These are phyloP conservation scores for Rhodotorula sp. DNA, from an alignment of 1,284 basidiomycete species.

Conservation along the genomic window DNA sequence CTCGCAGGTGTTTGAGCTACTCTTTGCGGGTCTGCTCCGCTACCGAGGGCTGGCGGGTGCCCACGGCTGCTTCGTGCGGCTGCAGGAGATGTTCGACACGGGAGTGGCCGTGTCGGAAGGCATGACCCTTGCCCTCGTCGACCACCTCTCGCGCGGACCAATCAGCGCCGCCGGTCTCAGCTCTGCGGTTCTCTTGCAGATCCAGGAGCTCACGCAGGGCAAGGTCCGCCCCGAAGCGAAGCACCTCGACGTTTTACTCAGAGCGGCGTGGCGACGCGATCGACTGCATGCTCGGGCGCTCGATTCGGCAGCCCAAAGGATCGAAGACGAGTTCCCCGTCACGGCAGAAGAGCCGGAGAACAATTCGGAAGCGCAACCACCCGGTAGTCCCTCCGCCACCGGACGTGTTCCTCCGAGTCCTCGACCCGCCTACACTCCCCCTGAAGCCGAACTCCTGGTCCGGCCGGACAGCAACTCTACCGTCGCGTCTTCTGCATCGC, in stretches of 20 bases:
- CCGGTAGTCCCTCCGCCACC: neutral
- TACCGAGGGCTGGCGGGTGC: slow-evolving; percentile 24
- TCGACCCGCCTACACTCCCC: neutral
- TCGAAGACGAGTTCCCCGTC: slow-evolving; percentile 22
- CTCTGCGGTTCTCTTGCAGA: slow-evolving; percentile 17
- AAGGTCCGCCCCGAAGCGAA: slow-evolving; percentile 13
- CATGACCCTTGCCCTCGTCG: slow-evolving; percentile 25
- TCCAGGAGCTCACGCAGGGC: slow-evolving; percentile 21
- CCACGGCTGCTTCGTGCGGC: slow-evolving; percentile 13
- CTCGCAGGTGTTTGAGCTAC: slow-evolving; percentile 14
- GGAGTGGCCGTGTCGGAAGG: slow-evolving; percentile 25
- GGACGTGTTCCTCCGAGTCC: neutral
- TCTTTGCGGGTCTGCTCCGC: slow-evolving; percentile 25
- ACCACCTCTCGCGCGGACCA: slow-evolving; percentile 23
- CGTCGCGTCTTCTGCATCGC: neutral
- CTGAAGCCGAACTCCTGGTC: slow-evolving; percentile 9
- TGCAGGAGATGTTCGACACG: neutral
- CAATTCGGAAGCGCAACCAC: neutral
- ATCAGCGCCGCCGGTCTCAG: slow-evolving; percentile 2
- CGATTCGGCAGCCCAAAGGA: neutral
- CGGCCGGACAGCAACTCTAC: neutral
- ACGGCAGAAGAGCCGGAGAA: neutral
- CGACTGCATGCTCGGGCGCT: neutral
- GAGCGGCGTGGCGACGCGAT: slow-evolving; percentile 31
- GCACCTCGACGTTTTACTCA: slow-evolving; percentile 27